A percentile compares a stretch with the other conserved stretches of the same genome.
These are phyloP conservation scores for Sherardia arvensis DNA, from an alignment of 257 asterid species.

Conservation along the genomic window DNA sequence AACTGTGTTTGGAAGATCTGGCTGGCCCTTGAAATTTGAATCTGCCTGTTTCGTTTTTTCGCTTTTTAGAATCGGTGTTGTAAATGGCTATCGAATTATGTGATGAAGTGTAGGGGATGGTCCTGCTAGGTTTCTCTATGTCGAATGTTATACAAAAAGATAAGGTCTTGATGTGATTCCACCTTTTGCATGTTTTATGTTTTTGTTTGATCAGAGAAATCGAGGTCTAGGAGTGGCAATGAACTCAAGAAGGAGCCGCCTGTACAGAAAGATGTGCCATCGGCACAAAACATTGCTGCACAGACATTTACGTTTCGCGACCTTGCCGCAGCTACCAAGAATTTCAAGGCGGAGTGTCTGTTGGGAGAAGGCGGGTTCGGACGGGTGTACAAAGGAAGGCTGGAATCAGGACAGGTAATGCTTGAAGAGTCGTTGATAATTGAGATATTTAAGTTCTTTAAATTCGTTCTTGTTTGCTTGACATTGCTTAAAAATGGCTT, in stretches of 20 bases:
- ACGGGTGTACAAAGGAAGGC: conserved; percentile 75
- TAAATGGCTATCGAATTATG: background rate
- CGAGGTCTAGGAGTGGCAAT: conserved; percentile 44
- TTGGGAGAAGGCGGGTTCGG: conserved; percentile 98
- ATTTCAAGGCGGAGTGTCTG: conserved; percentile 65
- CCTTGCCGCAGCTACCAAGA: conserved; percentile 76
- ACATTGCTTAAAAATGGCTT: conserved; percentile 13
- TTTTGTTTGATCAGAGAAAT: conserved; percentile 36
- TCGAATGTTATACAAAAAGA: background rate
- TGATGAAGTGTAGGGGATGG: background rate
- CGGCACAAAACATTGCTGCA: conserved; percentile 65
- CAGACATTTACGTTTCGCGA: conserved; percentile 82
- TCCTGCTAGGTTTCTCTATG: background rate
- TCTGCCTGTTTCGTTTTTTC: background rate
- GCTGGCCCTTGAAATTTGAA: background rate
- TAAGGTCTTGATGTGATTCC: background rate
- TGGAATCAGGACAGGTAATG: conserved; percentile 80
- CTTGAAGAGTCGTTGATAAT: background rate
- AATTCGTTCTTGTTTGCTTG: conserved; percentile 1
- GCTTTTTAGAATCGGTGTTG: background rate
- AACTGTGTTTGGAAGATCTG: conserved; percentile 5
- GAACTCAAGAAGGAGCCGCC: conserved; percentile 63
- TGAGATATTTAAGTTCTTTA: background rate
- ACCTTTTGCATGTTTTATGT: background rate
- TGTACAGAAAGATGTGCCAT: conserved; percentile 52